A percentile compares a stretch with the other conserved stretches of the same genome.
Evolutionary conservation across 768 basidiomycete genomes (phyloP).

Genomic region (Calocybe gangraenosa): DNA sequence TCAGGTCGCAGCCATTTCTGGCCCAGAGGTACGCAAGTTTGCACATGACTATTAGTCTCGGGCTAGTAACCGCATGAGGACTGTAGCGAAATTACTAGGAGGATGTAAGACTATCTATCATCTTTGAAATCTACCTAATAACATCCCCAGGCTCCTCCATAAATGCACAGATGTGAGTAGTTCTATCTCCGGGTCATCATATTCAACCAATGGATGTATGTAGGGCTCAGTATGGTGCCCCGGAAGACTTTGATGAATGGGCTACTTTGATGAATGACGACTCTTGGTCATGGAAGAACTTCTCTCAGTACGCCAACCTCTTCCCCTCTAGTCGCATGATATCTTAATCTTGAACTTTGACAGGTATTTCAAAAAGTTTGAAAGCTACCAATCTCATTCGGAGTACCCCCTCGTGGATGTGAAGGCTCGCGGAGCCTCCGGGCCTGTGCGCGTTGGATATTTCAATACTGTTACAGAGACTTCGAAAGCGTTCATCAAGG

Average conservation of each 20-base stretch:
- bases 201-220: not conserved
- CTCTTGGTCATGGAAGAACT: slow-evolving; percentile 58
- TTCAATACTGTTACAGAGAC: slow-evolving; percentile 41
- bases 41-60: not conserved
- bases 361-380: slow-evolving; percentile 70
- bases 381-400: slow-evolving; percentile 49
- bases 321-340: not conserved
- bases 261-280: slow-evolving; percentile 48
- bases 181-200: not conserved
- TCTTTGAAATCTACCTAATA: not conserved
- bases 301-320: slow-evolving; percentile 35
- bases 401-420: slow-evolving; percentile 49
- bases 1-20: slow-evolving; percentile 45
- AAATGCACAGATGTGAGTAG: slow-evolving; percentile 49
- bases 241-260: slow-evolving; percentile 72
- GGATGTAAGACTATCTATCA: slow-evolving; percentile 47
- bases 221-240: slow-evolving; percentile 64
- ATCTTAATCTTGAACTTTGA: not conserved
- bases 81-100: slow-evolving; percentile 57
- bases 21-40: slow-evolving; percentile 53
- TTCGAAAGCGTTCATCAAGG: slow-evolving; percentile 50
- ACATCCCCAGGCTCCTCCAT: slow-evolving; percentile 50
- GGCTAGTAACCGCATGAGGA: not conserved
- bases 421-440: slow-evolving; percentile 42
- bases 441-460: slow-evolving; percentile 61